Percentiles rank a stretch among this genome's conserved stretches.
phyloP scores from a whole-genome alignment of 208 protist species.

The Trypanosoma theileri region DNA sequence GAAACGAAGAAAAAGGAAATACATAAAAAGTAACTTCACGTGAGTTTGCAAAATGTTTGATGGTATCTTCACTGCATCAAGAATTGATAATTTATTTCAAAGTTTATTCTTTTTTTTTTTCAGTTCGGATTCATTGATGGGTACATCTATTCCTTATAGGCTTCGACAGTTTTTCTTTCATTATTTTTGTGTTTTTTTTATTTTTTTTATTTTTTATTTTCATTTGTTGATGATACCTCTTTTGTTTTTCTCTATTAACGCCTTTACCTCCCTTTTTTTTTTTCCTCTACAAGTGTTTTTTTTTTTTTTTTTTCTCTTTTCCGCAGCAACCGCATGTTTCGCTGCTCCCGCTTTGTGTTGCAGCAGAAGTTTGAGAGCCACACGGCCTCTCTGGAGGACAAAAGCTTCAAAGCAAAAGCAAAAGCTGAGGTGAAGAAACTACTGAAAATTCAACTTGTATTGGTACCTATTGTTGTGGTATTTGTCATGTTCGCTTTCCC shows the following conservation, averaged over 20 bases:
- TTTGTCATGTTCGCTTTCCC: constrained; percentile 73
- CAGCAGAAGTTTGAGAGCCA: constrained; percentile 60
- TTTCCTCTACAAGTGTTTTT: not conserved
- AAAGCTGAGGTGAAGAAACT: constrained; percentile 80
- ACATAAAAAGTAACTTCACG: not conserved
- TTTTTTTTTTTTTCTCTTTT: not conserved
- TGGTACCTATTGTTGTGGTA: constrained; percentile 62
- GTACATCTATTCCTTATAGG: not conserved
- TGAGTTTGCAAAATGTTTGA: not conserved
- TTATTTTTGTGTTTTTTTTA: not conserved
- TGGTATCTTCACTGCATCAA: not conserved
- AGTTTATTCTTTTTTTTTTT: constrained; percentile 25
- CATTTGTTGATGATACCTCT: constrained; percentile 6
- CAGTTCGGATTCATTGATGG: not conserved
- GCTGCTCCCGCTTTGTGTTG: constrained; percentile 40
- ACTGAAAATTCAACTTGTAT: constrained; percentile 75
- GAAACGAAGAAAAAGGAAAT: too few relatives aligned
- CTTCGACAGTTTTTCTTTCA: constrained; percentile 13
- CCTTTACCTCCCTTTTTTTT: not conserved
- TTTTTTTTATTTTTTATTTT: constrained; percentile 12
- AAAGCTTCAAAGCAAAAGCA: constrained; percentile 54
- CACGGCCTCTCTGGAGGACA: constrained; percentile 38
- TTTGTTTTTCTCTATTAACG: constrained; percentile 3
- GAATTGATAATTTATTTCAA: constrained; percentile 7
- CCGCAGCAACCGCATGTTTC: constrained; percentile 35